Conservation (phyloP, 163 green algal species). For the Volvox carteri region DNA sequence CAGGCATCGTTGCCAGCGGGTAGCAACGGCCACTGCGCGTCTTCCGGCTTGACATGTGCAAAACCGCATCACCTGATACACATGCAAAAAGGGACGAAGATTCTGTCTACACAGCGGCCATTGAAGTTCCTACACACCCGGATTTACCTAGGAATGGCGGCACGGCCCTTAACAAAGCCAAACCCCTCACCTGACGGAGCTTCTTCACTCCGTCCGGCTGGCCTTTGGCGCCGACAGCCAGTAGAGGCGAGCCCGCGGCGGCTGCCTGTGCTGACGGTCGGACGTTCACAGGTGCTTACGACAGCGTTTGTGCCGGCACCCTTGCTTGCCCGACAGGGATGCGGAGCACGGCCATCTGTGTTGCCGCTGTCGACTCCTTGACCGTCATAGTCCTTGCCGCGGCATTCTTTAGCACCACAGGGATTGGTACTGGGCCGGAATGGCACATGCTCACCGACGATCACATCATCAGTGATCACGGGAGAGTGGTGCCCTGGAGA, state of each 20-base stretch:
- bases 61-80: not conserved
- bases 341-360: not conserved
- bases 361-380: not conserved
- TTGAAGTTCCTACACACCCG: too few species aligned
- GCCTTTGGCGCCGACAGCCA: not conserved
- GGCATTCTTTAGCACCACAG: not conserved
- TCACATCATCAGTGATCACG: not conserved
- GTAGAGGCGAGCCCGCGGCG: not conserved
- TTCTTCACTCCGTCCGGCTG: conserved; percentile 11
- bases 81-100: too few species aligned
- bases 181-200: not conserved
- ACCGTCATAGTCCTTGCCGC: not conserved
- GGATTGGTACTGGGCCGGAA: not conserved
- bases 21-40: conserved; percentile 49
- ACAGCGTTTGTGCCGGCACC: not conserved
- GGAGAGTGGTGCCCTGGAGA: not conserved
- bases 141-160: too few species aligned
- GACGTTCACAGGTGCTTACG: not conserved
- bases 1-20: not conserved
- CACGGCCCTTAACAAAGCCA: too few species aligned
- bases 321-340: not conserved
- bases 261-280: conserved; percentile 11
- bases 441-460: not conserved
- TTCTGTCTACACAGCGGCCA: too few species aligned
- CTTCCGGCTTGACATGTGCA: not conserved